Evolutionary conservation across 2,329 filamentous ascomycete genomes (phyloP).

Genomic region (Zymoseptoria crescenta): DNA sequence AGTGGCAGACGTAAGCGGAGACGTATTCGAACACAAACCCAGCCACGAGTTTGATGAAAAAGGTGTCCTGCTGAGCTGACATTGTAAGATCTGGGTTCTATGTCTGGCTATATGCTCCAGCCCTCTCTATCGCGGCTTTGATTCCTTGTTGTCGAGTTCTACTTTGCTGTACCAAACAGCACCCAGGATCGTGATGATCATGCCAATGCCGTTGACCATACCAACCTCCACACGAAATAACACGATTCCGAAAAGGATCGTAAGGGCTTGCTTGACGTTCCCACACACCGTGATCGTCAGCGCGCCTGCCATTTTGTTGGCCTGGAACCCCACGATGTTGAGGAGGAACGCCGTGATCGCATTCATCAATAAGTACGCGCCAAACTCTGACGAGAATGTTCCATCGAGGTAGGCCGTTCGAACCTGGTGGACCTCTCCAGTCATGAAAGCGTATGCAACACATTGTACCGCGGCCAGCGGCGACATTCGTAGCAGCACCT

Average conservation of each 20-base stretch:
- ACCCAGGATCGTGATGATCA: slow-evolving; percentile 48
- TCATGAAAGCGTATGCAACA: slow-evolving; percentile 14
- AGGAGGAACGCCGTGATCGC: slow-evolving; percentile 29
- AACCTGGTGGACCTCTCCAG: slow-evolving; percentile 13
- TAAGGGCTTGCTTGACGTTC: slow-evolving; percentile 34
- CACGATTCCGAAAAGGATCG: slow-evolving; percentile 31
- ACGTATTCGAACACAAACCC: neutral
- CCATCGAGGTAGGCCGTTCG: slow-evolving; percentile 3
- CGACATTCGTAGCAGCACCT: slow-evolving; percentile 44
- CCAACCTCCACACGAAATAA: slow-evolving; percentile 30
- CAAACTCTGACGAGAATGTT: slow-evolving; percentile 47
- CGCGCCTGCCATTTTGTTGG: slow-evolving; percentile 33
- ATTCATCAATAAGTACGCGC: slow-evolving; percentile 41
- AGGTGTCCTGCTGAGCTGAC: no score
- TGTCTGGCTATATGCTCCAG: neutral
- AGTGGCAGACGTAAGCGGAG: neutral
- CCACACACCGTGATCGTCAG: slow-evolving; percentile 31
- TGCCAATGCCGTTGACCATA: slow-evolving; percentile 45
- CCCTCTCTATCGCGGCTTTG: neutral
- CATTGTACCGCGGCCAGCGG: slow-evolving; percentile 18
- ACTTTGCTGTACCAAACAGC: slow-evolving; percentile 53
- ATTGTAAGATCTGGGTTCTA: neutral
- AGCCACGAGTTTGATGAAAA: no score
- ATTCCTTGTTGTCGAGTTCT: slow-evolving; percentile 41
- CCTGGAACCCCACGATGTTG: slow-evolving; percentile 32